These are phyloP conservation scores for Phytophthora sansomeana DNA, from an alignment of 352 stramenopile genomes.

Conservation along the genomic window DNA sequence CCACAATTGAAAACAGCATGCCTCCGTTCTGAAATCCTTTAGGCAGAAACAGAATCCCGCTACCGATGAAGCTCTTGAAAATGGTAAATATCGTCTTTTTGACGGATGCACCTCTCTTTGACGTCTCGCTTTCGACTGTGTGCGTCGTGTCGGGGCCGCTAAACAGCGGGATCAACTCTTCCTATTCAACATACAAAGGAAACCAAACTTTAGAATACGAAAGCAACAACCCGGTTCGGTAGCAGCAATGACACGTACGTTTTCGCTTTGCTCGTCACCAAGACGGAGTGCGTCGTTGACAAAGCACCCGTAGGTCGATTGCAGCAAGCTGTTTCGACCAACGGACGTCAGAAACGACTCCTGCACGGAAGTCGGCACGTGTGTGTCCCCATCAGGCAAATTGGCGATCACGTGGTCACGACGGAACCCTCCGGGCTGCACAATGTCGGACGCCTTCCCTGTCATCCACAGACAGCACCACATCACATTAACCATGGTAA, in stretches of 20 bases:
- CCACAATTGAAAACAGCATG: constrained; percentile 68
- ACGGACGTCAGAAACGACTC: constrained; percentile 51
- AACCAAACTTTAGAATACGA: constrained; percentile 9
- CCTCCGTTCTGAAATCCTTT: constrained; percentile 71
- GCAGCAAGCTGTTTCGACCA: constrained; percentile 39
- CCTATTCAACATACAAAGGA: constrained; percentile 4
- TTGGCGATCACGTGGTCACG: constrained; percentile 55
- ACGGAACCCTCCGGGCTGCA: constrained; percentile 54
- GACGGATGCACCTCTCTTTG: constrained; percentile 36
- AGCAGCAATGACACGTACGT: constrained; percentile 25
- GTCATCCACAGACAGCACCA: too few species aligned
- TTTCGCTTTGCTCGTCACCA: constrained; percentile 45
- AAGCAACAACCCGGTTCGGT: neutral
- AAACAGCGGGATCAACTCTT: constrained; percentile 33
- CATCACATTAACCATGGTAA: too few species aligned
- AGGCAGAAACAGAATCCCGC: constrained; percentile 66
- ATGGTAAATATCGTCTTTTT: constrained; percentile 70
- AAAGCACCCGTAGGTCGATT: constrained; percentile 54
- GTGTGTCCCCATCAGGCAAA: constrained; percentile 14
- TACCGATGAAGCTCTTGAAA: constrained; percentile 75
- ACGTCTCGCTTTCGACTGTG: constrained; percentile 19
- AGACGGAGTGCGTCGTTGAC: constrained; percentile 50
- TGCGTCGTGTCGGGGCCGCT: constrained; percentile 14
- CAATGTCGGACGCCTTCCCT: constrained; percentile 57
- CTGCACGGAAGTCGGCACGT: constrained; percentile 38